A percentile compares a stretch with the other conserved stretches of the same genome.
phyloP scores from a whole-genome alignment of 2,329 filamentous ascomycete genomes.

The Trichophyton verrucosum region DNA sequence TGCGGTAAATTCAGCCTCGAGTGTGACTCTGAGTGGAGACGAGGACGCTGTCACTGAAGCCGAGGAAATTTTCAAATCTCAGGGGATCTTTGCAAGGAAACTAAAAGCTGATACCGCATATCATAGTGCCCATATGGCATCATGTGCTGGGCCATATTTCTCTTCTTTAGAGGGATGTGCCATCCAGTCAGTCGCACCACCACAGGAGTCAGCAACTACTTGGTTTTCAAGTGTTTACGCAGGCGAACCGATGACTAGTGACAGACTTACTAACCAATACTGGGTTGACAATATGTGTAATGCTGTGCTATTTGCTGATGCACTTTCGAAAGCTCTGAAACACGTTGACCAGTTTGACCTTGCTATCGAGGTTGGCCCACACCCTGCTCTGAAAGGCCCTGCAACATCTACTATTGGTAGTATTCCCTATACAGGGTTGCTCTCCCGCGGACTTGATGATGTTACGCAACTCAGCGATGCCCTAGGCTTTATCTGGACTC shows the following conservation, averaged over 20 bases:
- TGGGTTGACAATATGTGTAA: conserved; percentile 29
- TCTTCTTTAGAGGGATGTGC: neutral
- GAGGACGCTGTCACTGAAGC: conserved; percentile 23
- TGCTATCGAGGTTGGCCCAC: conserved; percentile 28
- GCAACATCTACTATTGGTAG: conserved; percentile 20
- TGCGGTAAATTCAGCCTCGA: conserved; percentile 30
- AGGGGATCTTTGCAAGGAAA: conserved; percentile 27
- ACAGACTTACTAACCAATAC: conserved; percentile 17
- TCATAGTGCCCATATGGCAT: conserved; percentile 33
- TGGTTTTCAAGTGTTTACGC: conserved; percentile 23
- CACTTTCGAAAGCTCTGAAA: conserved; percentile 12
- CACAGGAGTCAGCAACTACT: conserved; percentile 5
- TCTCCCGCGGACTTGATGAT: conserved; percentile 15
- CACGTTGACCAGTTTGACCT: conserved; percentile 8
- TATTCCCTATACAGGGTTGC: conserved; percentile 13
- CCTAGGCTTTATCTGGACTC: conserved; percentile 9
- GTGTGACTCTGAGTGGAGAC: conserved; percentile 37
- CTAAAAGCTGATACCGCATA: conserved; percentile 35
- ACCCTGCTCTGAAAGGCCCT: conserved; percentile 23
- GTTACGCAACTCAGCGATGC: conserved; percentile 9
- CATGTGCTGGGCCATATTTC: conserved; percentile 16
- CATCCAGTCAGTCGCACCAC: neutral
- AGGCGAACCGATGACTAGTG: conserved; percentile 16
- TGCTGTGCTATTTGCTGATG: conserved; percentile 27
- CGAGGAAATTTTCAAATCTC: conserved; percentile 21